Conservation (phyloP, 176 grass and related monocot species). For the Triticum dicoccoides region DNA sequence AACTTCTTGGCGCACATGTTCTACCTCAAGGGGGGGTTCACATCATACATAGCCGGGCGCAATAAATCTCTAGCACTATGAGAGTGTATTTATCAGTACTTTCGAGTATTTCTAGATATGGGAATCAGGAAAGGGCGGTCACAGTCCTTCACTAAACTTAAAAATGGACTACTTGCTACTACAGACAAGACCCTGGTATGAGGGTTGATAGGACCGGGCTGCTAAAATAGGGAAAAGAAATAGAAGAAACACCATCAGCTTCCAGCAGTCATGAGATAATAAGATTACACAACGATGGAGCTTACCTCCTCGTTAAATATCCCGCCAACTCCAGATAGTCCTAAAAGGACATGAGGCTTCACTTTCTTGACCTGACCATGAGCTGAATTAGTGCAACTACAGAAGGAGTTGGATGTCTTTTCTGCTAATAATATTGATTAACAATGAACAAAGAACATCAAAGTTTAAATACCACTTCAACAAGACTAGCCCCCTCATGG, state of each 20-base stretch:
- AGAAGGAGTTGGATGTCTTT: background rate
- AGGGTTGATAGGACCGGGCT: background rate
- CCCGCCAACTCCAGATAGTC: slow-evolving; percentile 96
- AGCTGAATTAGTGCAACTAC: slow-evolving; percentile 22
- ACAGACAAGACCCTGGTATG: background rate
- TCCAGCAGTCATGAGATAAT: background rate
- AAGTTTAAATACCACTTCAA: slow-evolving; percentile 77
- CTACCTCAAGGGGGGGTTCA: background rate
- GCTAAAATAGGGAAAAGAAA: background rate
- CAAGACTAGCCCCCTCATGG: slow-evolving; percentile 77
- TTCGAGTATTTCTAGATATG: background rate
- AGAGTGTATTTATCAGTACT: background rate
- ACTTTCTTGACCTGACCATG: slow-evolving; percentile 87
- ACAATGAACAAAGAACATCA: background rate
- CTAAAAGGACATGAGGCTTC: slow-evolving; percentile 96
- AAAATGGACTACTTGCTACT: background rate
- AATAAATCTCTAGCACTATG: background rate
- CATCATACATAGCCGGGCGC: background rate
- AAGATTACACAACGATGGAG: background rate
- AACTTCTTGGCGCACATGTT: background rate
- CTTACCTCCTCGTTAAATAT: slow-evolving; percentile 93
- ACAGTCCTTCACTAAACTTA: background rate
- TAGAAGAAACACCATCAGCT: slow-evolving; percentile 17
- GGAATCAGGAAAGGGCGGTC: background rate
- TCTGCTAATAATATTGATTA: slow-evolving; percentile 1